These are phyloP conservation scores for Tricholomella constricta DNA, from an alignment of 768 basidiomycete species.

Conservation along the genomic window DNA sequence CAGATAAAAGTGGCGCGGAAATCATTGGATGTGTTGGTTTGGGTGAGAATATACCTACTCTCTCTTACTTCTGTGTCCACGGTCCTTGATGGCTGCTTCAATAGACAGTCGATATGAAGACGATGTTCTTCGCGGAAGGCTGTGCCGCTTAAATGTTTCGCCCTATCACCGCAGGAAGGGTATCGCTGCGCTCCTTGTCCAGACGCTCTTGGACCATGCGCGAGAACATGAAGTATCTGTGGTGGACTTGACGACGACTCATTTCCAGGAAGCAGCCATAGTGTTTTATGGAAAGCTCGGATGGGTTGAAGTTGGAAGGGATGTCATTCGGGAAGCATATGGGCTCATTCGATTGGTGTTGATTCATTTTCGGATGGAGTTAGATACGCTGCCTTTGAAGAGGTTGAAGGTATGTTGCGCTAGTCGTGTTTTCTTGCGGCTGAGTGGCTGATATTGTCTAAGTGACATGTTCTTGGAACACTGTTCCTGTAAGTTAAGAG, in stretches of 20 bases:
- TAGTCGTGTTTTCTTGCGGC: too few relatives aligned
- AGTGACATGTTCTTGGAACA: too few relatives aligned
- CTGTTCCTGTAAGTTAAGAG: too few relatives aligned
- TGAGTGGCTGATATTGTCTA: neutral
- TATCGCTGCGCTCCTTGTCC: conserved; percentile 9
- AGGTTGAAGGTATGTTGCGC: neutral
- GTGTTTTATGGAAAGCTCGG: conserved; percentile 16
- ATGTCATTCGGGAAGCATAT: neutral
- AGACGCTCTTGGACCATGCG: conserved; percentile 8
- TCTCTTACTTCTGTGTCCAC: too few relatives aligned
- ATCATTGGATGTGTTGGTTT: conserved; percentile 23
- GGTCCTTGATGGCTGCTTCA: neutral
- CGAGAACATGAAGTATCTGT: neutral
- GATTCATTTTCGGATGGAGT: conserved; percentile 1
- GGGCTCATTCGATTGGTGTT: neutral
- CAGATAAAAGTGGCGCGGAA: conserved; percentile 8
- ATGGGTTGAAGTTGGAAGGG: conserved; percentile 14
- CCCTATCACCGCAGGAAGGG: conserved; percentile 14
- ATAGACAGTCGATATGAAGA: conserved; percentile 9
- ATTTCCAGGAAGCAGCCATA: conserved; percentile 8
- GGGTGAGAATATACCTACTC: conserved; percentile 21
- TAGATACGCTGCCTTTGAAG: neutral
- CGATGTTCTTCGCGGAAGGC: conserved; percentile 1
- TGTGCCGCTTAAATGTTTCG: conserved; percentile 16
- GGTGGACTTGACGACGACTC: conserved; percentile 1